Evolutionary conservation across 768 basidiomycete species (phyloP).

Genomic region (Serendipita sp.): DNA sequence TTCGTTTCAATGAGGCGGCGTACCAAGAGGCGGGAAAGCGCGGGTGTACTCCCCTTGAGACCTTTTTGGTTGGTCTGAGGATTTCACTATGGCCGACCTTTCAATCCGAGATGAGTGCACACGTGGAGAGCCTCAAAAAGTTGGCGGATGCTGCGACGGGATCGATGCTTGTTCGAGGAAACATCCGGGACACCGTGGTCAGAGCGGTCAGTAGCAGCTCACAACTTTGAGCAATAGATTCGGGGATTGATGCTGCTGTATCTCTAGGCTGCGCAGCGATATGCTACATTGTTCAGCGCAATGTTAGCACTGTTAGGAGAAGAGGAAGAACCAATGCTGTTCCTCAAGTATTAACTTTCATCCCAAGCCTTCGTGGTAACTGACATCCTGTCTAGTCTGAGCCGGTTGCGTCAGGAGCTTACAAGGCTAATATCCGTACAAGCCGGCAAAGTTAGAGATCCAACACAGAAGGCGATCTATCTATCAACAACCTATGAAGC

Average conservation of each 20-base stretch:
- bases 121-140: constrained; percentile 68
- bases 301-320: constrained; percentile 67
- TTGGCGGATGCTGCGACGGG: constrained; percentile 53
- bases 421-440: constrained; percentile 60
- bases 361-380: not conserved
- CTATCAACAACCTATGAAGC: constrained; percentile 59
- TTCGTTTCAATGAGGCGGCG: constrained; percentile 73
- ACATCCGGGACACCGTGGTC: constrained; percentile 55
- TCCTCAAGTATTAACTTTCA: constrained; percentile 50
- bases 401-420: constrained; percentile 73
- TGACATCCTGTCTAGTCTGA: constrained; percentile 35
- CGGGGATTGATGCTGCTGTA: constrained; percentile 8
- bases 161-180: constrained; percentile 47
- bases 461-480: constrained; percentile 45
- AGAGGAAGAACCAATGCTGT: constrained; percentile 91
- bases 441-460: constrained; percentile 48
- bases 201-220: constrained; percentile 32
- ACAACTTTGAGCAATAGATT: not conserved
- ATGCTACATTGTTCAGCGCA: constrained; percentile 66
- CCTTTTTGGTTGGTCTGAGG: constrained; percentile 63
- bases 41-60: constrained; percentile 63
- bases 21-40: constrained; percentile 61
- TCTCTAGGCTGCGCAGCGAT: constrained; percentile 55
- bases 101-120: constrained; percentile 72
- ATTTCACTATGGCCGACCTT: constrained; percentile 89